Base-by-base conservation (phyloP, 108 stramenopile species). In the Conticribra guillardii region DNA sequence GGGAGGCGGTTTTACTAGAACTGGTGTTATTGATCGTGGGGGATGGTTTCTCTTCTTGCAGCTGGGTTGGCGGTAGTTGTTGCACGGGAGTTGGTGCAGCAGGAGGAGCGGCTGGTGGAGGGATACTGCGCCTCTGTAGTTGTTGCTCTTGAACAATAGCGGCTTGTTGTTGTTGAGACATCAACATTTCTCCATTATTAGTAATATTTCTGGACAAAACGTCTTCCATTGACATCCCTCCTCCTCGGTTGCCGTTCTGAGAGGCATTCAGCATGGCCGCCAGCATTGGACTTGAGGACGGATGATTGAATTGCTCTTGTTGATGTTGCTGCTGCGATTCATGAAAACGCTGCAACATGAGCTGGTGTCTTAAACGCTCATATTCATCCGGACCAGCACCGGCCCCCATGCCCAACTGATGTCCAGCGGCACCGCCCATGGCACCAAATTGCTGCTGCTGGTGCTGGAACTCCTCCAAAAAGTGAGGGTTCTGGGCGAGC, bases 291-390 rank as follows among this genome's bases (percentile, higher is more conserved):
- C 28, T 46, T 5, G 5, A 9, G 4, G 55, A 56, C 19, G 24
- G 31, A 23, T 37, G 56, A 32, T 57, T 51, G 31, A 67, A 44
- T 28, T 66, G 64, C 14, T 66, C 73, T 7, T 51, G 69, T 22
- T 51, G 47, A n/a, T 58, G 72, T 24, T 60, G 54, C 47, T 63
- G 32, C 15, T 47, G 54, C 26, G 45, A 48, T 11, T 59, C 69
- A 47, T 64, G 63, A 47, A 64, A 45, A 23, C 63, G 76, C 37
- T 64, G 76, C 23, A 74, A 32, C 57, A 65, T 24, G 4, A 64
- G 49, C 3, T 74, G 64, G 28, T 52, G 64, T 29, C 49, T 58
- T 54, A 64, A 63, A 14, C 65, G 21, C 37, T 64, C 28, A 19
- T 66, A 66, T 47, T 74, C 73, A 21, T 74, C 64, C 9, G 55